A percentile compares a stretch with the other conserved stretches of the same genome.
phyloP scores from a whole-genome alignment of 805 yeast species.

The Nakazawaea populi region DNA sequence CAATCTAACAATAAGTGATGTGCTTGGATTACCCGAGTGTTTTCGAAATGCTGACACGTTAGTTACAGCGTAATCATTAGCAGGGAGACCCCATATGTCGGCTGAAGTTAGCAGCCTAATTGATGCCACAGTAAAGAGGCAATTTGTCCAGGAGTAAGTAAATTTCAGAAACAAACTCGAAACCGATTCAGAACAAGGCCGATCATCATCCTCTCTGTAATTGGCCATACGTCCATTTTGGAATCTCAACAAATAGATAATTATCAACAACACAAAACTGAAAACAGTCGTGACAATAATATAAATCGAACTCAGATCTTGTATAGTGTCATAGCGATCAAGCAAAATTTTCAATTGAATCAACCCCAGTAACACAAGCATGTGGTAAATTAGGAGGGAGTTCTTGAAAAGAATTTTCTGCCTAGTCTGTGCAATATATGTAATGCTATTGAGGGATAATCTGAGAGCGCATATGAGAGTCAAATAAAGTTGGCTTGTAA shows the following conservation, averaged over 20 bases:
- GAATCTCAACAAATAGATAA: slow-evolving; percentile 51
- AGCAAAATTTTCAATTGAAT: not conserved
- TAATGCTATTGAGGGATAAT: not conserved
- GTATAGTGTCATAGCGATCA: slow-evolving; percentile 12
- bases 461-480: not conserved
- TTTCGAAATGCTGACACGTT: slow-evolving; percentile 60
- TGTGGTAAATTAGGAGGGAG: not conserved
- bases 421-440: not conserved
- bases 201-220: slow-evolving; percentile 37
- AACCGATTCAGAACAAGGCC: slow-evolving; percentile 72
- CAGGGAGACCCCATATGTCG: slow-evolving; percentile 81
- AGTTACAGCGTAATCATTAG: slow-evolving; percentile 73
- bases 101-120: slow-evolving; percentile 39
- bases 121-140: slow-evolving; percentile 39
- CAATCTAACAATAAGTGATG: slow-evolving; percentile 47
- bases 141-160: slow-evolving; percentile 73
- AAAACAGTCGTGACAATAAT: too few relatives aligned
- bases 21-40: slow-evolving; percentile 18
- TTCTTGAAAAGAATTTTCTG: not conserved
- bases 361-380: not conserved
- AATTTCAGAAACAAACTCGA: slow-evolving; percentile 55
- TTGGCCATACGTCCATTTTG: slow-evolving; percentile 62
- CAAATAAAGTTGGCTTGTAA: not conserved
- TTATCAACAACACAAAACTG: slow-evolving; percentile 35
- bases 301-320: too few relatives aligned